Evolutionary conservation across 1,284 basidiomycete species (phyloP), one percentile per base, ranked within the genome.

Genomic region (Puccinia hordei): DNA sequence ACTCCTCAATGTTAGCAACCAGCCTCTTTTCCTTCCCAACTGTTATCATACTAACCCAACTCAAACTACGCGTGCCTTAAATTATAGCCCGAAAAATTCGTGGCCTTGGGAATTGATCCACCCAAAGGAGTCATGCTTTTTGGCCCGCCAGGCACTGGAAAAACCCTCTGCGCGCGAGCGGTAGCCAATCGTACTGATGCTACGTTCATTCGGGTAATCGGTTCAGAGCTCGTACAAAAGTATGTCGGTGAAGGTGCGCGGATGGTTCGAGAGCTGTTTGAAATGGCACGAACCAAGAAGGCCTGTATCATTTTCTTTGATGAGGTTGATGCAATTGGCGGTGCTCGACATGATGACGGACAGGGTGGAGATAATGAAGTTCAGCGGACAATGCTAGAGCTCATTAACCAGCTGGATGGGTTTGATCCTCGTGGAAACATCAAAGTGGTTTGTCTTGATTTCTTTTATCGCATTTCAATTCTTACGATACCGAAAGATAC

Each of bases 261-360:
- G 81, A 98, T 99, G 97, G 96, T 99, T 30, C 91, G 97, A 81
- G 97, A 99, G 86, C 88, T 99, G 81, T 99, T 99, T 87, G 97
- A 99, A 88, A 98, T 99, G 94, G 97, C 97, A 53, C 90, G 97
- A 81, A 92, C 92, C 83, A 99, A 99, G 89, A 99, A 98, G 87
- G 97, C 97, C 1, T 99, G 97, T 85, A 99, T 99, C 85, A 98
- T 99, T 86, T 99, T 99, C 88, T 99, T 99, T 84, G 97, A 99
- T 84, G 97, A 99, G 88, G 91, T 97, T 41, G 94, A 97, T 84
- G 95, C 96, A 51, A 94, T 99, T 83, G 97, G 97, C 86, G 97
- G 96, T 81, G 96, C 97, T n/a, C 90, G 97, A 81, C 98, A 98
- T 85, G 97, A 99, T 85, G 97, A 99, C 85, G 97, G 97, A 78